Conservation (phyloP, 495 filamentous ascomycete species). For the Penicillium fimorum region DNA sequence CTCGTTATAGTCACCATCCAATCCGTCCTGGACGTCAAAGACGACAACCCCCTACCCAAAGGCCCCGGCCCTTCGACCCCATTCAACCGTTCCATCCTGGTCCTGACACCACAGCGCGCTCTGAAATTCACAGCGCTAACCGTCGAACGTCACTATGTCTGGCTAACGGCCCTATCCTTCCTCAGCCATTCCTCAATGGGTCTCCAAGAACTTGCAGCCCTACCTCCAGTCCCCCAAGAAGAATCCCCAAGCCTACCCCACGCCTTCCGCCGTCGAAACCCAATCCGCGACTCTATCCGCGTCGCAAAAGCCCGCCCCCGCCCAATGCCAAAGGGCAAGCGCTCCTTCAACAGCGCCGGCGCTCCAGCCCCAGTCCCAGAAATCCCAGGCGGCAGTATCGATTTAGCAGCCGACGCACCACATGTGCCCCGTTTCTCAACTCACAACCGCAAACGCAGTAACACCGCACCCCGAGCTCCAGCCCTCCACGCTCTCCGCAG, state of each 20-base stretch:
- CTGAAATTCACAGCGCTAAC: constrained; percentile 90
- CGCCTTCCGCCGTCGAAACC: constrained; percentile 53
- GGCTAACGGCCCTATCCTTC: constrained; percentile 93
- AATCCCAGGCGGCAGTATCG: constrained; percentile 30
- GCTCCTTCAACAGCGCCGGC: constrained; percentile 34
- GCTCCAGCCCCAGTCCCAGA: constrained; percentile 37
- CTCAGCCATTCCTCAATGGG: constrained; percentile 79
- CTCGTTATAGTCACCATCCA: constrained; percentile 75
- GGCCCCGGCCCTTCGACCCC: constrained; percentile 51
- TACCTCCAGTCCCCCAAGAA: constrained; percentile 55
- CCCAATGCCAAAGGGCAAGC: constrained; percentile 44
- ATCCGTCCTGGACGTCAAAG: constrained; percentile 94
- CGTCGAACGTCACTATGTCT: constrained; percentile 87
- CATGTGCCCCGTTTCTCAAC: constrained; percentile 71
- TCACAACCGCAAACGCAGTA: constrained; percentile 81
- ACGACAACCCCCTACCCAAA: constrained; percentile 86
- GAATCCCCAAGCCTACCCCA: constrained; percentile 36
- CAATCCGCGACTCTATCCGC: constrained; percentile 87
- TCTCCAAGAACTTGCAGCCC: constrained; percentile 61
- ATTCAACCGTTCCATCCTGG: constrained; percentile 93
- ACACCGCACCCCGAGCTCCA: constrained; percentile 71
- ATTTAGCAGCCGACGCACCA: constrained; percentile 70
- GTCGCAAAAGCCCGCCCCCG: constrained; percentile 78
- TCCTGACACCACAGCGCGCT: constrained; percentile 88
- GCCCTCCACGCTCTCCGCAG: constrained; percentile 60